Percentiles rank a stretch among this genome's conserved stretches.
Conservation (phyloP, 169 alveolate genomes). For the Plasmodium gaboni region DNA sequence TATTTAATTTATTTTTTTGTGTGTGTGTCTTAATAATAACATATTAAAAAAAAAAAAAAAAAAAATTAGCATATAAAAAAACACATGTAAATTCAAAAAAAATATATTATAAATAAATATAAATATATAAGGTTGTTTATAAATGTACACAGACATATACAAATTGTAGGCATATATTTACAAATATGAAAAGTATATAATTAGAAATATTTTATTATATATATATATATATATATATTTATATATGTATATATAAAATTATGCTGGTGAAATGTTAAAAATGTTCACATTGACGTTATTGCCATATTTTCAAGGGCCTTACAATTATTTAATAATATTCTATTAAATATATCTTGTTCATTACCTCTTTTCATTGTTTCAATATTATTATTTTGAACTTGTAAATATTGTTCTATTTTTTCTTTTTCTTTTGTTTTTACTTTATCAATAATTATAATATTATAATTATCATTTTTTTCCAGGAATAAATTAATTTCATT, state of each 20-base stretch:
- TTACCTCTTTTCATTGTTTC: slow-evolving; percentile 52
- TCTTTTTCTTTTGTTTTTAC: slow-evolving; percentile 57
- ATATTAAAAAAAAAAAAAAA: too few relatives aligned
- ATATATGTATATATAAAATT: not conserved
- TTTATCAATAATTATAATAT: slow-evolving; percentile 61
- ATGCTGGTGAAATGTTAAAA: not conserved
- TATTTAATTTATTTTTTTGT: too few relatives aligned
- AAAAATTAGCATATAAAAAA: too few relatives aligned
- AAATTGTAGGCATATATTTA: too few relatives aligned
- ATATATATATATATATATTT: not conserved
- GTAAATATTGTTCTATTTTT: slow-evolving; percentile 57
- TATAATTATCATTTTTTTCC: slow-evolving; percentile 63
- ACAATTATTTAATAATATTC: slow-evolving; percentile 32
- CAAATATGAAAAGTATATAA: too few relatives aligned
- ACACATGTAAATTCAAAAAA: too few relatives aligned
- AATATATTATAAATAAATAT: too few relatives aligned
- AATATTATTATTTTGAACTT: slow-evolving; percentile 45
- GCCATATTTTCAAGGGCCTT: slow-evolving; percentile 37
- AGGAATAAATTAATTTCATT: slow-evolving; percentile 32
- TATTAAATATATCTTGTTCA: slow-evolving; percentile 43
- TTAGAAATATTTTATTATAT: not conserved
- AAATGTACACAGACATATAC: too few relatives aligned
- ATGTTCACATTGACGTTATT: slow-evolving; percentile 2
- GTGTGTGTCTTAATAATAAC: too few relatives aligned
- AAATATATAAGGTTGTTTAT: too few relatives aligned